phyloP scores from a whole-genome alignment of 768 basidiomycete genomes.

The Amanita polypyramis region DNA sequence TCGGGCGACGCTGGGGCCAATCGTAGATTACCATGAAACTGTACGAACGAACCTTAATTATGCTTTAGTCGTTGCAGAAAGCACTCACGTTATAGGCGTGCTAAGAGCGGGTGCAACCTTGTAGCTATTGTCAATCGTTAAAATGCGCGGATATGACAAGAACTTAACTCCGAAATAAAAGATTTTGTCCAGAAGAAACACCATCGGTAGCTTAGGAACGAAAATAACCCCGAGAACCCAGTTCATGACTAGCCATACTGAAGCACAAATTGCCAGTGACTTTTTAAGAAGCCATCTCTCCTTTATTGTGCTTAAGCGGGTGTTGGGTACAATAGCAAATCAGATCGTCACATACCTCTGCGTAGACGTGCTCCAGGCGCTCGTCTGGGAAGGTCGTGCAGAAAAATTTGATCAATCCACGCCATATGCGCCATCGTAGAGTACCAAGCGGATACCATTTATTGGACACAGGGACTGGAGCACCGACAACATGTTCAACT shows the following conservation, averaged over 20 bases:
- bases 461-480: constrained; percentile 17
- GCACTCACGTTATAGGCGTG: constrained; percentile 43
- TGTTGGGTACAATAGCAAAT: not conserved
- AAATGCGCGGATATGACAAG: not conserved
- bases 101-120: constrained; percentile 50
- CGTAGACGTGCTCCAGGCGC: constrained; percentile 34
- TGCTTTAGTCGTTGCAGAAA: not conserved
- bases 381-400: constrained; percentile 50
- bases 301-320: constrained; percentile 19
- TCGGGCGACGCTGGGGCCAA: constrained; percentile 52
- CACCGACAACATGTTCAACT: constrained; percentile 22
- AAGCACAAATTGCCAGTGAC: constrained; percentile 52
- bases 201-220: constrained; percentile 28
- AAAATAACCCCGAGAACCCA: constrained; percentile 57
- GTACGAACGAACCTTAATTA: not conserved
- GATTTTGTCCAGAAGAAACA: constrained; percentile 41
- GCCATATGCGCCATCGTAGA: constrained; percentile 51
- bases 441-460: constrained; percentile 27
- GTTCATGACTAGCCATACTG: constrained; percentile 53
- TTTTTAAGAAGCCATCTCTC: constrained; percentile 71
- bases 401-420: constrained; percentile 46
- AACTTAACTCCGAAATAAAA: constrained; percentile 43
- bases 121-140: not conserved
- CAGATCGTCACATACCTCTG: constrained; percentile 19
- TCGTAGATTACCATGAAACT: constrained; percentile 59